Evolutionary conservation across 768 basidiomycete species (phyloP), one percentile per base, ranked within the genome.

Genomic region (Naganishia kalamii): DNA sequence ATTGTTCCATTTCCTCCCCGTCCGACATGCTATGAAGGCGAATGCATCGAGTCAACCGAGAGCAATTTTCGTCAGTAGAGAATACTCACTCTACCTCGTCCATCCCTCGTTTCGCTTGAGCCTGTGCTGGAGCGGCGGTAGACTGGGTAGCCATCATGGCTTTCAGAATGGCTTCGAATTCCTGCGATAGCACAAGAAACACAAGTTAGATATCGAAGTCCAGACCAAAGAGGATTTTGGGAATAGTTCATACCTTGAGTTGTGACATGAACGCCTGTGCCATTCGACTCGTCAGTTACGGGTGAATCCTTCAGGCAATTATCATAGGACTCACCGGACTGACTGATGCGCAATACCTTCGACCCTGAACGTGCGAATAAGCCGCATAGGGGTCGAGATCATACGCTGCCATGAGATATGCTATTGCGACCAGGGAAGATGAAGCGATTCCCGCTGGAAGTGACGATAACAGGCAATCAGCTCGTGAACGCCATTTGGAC

Each of bases 321-420:
- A n/a, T 7, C 62, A 17, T 15, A 7, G 13, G 29, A 71, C 76
- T 72, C 63, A 77, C 78, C 37, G 72, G 72, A 54, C 72, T 74
- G 15, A 74, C 73, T 35, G 71, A 69, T 44, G 77, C 72, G 67
- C 78, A 79, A 63, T 78, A 79, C 40, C 78, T 68, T 51, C 73
- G 70, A 21, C 70, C 69, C 66, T 78, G 78, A 13, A 78, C 75
- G 60, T 66, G 75, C 4, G 60, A 40, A 33, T 76, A 51, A 0
- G 78, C 71, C 23, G 72, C 37, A 19, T 78, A 75, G 21, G 60
- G 74, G 4, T 65, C 69, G 70, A 69, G 69, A 46, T 70, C 62
- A 72, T 64, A 70, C 29, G 68, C 69, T 43, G 62, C 69, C 76
- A 79, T 79, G 6, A 79, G 68, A 63, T 79, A 79, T 10, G 74